A percentile compares a stretch with the other conserved stretches of the same genome.
Evolutionary conservation across 2,329 filamentous ascomycete species (phyloP).

Genomic region (Fusarium incarnatum): DNA sequence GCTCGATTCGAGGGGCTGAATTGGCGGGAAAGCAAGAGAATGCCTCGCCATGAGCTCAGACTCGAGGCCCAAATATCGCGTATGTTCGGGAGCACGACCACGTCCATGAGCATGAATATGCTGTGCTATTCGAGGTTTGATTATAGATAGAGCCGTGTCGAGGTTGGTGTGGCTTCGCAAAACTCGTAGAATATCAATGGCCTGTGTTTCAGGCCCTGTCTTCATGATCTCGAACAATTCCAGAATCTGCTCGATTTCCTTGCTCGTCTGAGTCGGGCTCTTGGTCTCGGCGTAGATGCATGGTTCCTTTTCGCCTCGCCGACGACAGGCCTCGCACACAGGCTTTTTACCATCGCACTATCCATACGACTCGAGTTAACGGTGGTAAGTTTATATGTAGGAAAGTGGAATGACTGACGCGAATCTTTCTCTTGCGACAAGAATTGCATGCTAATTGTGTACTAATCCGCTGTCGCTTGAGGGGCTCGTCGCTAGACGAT

Average conservation of each 20-base stretch:
- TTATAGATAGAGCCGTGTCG: constrained; percentile 8
- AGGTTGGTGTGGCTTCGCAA: constrained; percentile 22
- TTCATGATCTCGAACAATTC: constrained; percentile 21
- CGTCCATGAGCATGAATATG: neutral
- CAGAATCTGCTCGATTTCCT: constrained; percentile 20
- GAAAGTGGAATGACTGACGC: constrained; percentile 1
- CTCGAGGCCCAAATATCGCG: constrained; percentile 15
- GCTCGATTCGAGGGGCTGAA: constrained; percentile 10
- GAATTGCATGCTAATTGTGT: constrained; percentile 22
- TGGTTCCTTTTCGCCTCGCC: constrained; percentile 9
- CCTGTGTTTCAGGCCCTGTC: constrained; percentile 10
- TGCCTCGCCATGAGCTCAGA: constrained; percentile 33
- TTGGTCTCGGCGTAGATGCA: constrained; percentile 20
- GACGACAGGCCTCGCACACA: constrained; percentile 16
- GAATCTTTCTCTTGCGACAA: constrained; percentile 26
- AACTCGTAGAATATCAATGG: constrained; percentile 22
- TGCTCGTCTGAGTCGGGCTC: constrained; percentile 8
- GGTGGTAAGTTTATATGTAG: neutral
- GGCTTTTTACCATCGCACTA: constrained; percentile 19
- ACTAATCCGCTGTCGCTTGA: constrained; percentile 24
- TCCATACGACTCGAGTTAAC: neutral
- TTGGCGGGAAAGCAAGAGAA: constrained; percentile 20
- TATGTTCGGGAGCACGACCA: neutral
- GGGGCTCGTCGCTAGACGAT: constrained; percentile 13
- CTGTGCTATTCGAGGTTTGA: constrained; percentile 1